These are phyloP conservation scores for Oxytropis ochrocephala DNA, from an alignment of 306 rosid species.

Conservation along the genomic window DNA sequence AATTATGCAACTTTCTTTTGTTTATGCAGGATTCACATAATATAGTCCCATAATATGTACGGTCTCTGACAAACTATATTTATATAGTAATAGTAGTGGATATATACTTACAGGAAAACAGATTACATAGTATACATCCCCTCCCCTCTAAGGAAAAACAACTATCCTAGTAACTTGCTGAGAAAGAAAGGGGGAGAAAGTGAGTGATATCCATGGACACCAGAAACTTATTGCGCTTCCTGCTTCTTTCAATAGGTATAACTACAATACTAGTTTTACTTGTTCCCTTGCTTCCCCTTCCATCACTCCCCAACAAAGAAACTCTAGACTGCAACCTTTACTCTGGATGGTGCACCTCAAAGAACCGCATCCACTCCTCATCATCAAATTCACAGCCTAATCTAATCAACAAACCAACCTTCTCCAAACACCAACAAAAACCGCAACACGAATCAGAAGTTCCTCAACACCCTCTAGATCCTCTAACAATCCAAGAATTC, in stretches of 20 bases:
- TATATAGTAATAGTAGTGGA: not conserved
- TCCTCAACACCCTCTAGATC: conserved; percentile 89
- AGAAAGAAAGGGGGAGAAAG: not conserved
- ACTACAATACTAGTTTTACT: conserved; percentile 25
- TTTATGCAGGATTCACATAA: not conserved
- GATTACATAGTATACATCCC: not conserved
- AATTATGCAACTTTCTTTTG: not conserved
- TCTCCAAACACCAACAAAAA: conserved; percentile 20
- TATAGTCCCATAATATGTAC: not conserved
- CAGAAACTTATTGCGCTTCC: conserved; percentile 31
- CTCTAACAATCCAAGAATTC: conserved; percentile 61
- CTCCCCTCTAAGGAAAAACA: not conserved
- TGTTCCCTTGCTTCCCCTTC: conserved; percentile 50
- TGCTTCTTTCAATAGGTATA: conserved; percentile 28
- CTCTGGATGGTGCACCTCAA: conserved; percentile 57
- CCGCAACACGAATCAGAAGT: conserved; percentile 29
- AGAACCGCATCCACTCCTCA: conserved; percentile 36
- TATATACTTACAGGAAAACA: not conserved
- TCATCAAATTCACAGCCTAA: not conserved
- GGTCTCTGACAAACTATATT: not conserved
- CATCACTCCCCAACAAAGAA: conserved; percentile 26
- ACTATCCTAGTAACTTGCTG: not conserved
- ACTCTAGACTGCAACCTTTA: conserved; percentile 41
- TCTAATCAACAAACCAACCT: conserved; percentile 10
- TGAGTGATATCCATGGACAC: conserved; percentile 41